Conservation (phyloP, 768 basidiomycete genomes). For the Mycena kentingensis region DNA sequence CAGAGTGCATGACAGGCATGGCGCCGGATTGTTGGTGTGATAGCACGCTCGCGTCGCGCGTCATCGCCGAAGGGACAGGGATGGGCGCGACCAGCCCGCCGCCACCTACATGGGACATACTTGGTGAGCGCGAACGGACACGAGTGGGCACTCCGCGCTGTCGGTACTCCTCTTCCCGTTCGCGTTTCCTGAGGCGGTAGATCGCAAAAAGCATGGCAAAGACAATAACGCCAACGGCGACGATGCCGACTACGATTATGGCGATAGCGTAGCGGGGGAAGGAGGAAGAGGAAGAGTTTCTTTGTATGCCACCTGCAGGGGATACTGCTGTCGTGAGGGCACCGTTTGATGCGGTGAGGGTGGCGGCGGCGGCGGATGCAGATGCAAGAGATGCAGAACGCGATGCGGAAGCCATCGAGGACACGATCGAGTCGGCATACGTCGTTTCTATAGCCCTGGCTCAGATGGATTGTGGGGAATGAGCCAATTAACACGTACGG, state of each 20-base stretch:
- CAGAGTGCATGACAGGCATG: neutral
- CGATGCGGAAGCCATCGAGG: conserved; percentile 53
- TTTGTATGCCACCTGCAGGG: conserved; percentile 46
- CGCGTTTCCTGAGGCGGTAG: conserved; percentile 58
- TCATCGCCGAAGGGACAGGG: neutral
- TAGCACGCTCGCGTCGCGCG: conserved; percentile 6
- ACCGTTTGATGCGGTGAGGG: neutral
- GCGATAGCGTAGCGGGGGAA: conserved; percentile 92
- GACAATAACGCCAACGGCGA: conserved; percentile 70
- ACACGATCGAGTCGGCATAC: conserved; percentile 64
- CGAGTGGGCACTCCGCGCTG: conserved; percentile 56
- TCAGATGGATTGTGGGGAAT: neutral
- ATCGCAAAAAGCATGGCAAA: conserved; percentile 70
- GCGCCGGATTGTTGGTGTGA: neutral
- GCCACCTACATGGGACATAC: conserved; percentile 4
- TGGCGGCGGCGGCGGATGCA: neutral
- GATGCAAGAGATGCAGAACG: neutral
- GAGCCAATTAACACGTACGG: conserved; percentile 54
- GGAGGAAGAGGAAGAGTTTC: conserved; percentile 30
- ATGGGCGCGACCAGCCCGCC: neutral
- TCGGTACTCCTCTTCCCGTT: too few species aligned
- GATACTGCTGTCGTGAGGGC: conserved; percentile 14
- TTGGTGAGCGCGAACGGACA: conserved; percentile 65
- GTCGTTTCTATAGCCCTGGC: conserved; percentile 59
- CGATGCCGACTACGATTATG: conserved; percentile 80